Percentiles rank a stretch among this genome's conserved stretches.
Evolutionary conservation across 805 yeast genomes (phyloP).

Genomic region (Wickerhamomyces ciferrii): DNA sequence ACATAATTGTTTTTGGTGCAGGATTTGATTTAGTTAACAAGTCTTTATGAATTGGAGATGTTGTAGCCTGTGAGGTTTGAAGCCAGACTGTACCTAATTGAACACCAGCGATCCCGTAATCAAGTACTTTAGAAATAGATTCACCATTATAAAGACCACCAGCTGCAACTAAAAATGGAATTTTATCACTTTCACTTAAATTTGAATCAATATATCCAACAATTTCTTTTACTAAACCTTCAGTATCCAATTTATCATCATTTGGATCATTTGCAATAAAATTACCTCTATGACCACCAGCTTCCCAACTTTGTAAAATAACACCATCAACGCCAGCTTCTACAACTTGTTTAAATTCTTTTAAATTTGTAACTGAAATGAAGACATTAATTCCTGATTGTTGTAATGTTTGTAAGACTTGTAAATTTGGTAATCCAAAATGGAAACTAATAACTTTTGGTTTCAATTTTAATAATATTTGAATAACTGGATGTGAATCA

Average conservation of each 20-base stretch:
- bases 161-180: slow-evolving; percentile 37
- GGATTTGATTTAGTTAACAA: slow-evolving; percentile 11
- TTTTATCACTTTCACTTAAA: background rate
- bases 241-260: slow-evolving; percentile 30
- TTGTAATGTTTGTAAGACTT: slow-evolving; percentile 29
- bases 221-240: slow-evolving; percentile 18
- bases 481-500: slow-evolving; percentile 8
- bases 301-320: slow-evolving; percentile 53
- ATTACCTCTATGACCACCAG: slow-evolving; percentile 63
- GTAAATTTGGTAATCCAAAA: slow-evolving; percentile 39
- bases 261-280: slow-evolving; percentile 28
- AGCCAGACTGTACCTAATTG: slow-evolving; percentile 53
- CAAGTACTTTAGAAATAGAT: slow-evolving; percentile 26
- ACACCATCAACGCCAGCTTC: slow-evolving; percentile 40
- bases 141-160: slow-evolving; percentile 43
- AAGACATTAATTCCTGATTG: slow-evolving; percentile 34
- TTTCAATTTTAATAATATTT: slow-evolving; percentile 12
- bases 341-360: slow-evolving; percentile 32
- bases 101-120: slow-evolving; percentile 44
- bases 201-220: slow-evolving; percentile 13
- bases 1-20: slow-evolving; percentile 23
- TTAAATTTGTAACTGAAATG: slow-evolving; percentile 40
- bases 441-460: slow-evolving; percentile 49
- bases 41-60: slow-evolving; percentile 11
- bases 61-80: slow-evolving; percentile 11